phyloP scores from a whole-genome alignment of 495 filamentous ascomycete genomes.

The Podospora australis region DNA sequence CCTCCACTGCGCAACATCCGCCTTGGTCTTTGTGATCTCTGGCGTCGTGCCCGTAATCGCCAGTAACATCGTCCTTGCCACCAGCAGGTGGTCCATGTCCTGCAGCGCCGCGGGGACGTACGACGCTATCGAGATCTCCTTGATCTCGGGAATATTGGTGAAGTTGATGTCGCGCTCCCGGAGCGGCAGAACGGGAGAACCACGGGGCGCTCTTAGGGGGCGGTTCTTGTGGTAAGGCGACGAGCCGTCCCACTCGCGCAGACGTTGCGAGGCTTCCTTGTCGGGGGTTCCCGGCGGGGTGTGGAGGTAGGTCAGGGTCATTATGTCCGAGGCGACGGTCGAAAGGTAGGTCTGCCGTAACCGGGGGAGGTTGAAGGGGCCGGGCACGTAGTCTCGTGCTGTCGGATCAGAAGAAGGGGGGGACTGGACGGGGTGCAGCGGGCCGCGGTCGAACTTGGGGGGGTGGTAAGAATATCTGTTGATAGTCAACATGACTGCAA shows the following conservation, averaged over 20 bases:
- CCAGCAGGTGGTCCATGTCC: conserved; percentile 62
- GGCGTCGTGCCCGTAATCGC: conserved; percentile 77
- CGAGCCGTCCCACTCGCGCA: conserved; percentile 81
- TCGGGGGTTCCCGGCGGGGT: conserved; percentile 61
- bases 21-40: conserved; percentile 58
- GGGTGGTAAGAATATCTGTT: conserved; percentile 84
- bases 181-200: conserved; percentile 54
- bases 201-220: conserved; percentile 73
- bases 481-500: neutral
- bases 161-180: conserved; percentile 73
- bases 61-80: conserved; percentile 76
- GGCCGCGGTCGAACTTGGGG: conserved; percentile 89
- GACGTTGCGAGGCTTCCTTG: conserved; percentile 57
- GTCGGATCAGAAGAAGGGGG: conserved; percentile 75
- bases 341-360: conserved; percentile 84
- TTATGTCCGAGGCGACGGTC: conserved; percentile 81
- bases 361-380: conserved; percentile 83
- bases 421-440: conserved; percentile 84
- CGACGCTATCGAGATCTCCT: conserved; percentile 71
- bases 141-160: conserved; percentile 76
- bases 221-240: conserved; percentile 93
- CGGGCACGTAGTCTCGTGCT: conserved; percentile 84
- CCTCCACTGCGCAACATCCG: conserved; percentile 59
- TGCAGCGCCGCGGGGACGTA: conserved; percentile 58
- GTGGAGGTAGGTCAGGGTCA: conserved; percentile 84